Conservation (phyloP, 129 eudicot species). For the Helichrysum umbraculigerum region DNA sequence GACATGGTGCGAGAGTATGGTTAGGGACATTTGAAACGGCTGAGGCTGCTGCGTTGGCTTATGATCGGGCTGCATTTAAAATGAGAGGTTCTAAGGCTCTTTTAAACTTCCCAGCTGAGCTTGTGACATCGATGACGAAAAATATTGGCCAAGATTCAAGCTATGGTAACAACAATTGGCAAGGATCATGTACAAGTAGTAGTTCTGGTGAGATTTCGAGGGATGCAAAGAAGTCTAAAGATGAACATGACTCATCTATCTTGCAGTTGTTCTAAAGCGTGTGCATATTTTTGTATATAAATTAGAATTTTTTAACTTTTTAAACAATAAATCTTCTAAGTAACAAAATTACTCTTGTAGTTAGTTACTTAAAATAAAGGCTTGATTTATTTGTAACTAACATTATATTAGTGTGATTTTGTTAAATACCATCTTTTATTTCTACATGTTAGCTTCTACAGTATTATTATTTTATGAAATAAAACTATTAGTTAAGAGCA, state of each 20-base stretch:
- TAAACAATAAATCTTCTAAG: slow-evolving; percentile 51
- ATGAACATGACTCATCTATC: slow-evolving; percentile 31
- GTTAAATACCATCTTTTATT: no score
- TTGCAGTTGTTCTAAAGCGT: slow-evolving; percentile 33
- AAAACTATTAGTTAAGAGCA: no score
- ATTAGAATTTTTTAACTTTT: slow-evolving; percentile 4
- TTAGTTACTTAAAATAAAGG: no score
- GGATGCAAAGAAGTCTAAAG: slow-evolving; percentile 13
- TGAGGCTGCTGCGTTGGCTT: slow-evolving; percentile 82
- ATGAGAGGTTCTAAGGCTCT: slow-evolving; percentile 79
- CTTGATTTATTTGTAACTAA: no score
- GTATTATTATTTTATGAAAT: no score
- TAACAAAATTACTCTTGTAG: slow-evolving; percentile 20
- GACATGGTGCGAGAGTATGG: slow-evolving; percentile 70
- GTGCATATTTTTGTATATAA: neutral
- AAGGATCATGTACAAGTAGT: slow-evolving; percentile 30
- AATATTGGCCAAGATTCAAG: slow-evolving; percentile 13
- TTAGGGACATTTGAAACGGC: slow-evolving; percentile 81
- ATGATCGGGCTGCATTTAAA: slow-evolving; percentile 69
- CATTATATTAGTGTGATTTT: no score
- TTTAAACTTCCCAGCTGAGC: slow-evolving; percentile 60
- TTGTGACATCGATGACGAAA: slow-evolving; percentile 30
- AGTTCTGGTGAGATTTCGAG: slow-evolving; percentile 18
- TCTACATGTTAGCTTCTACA: no score
- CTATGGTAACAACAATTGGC: slow-evolving; percentile 19